Evolutionary conservation across 2,329 filamentous ascomycete species (phyloP), one percentile per base, ranked within the genome.

Genomic region (Diaporthe vaccinii): DNA sequence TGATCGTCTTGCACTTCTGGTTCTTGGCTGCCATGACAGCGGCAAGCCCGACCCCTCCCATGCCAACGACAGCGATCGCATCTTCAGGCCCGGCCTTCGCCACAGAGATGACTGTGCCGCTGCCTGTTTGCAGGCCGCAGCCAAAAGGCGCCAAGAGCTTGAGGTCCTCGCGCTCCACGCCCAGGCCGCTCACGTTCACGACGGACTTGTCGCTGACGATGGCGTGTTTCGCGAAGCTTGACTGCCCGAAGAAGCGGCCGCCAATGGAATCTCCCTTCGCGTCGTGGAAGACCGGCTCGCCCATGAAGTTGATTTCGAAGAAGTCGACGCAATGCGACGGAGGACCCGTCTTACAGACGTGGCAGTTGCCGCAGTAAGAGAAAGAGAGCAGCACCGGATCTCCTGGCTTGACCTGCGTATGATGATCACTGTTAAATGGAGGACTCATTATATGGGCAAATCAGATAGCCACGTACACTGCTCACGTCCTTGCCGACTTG

Each of bases 311-410:
- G 76, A 86, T 83, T 6, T 83, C 80, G 69, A 84, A 85, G 79
- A 88, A 90, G n/a, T 82, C 78, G 65, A 80, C 77, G 81, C 89
- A 91, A 79, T 90, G 86, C 0, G 86, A 86, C 0, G 85, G 84
- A 41, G 85, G 83, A 6, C 84, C 84, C 0, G 81, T 81, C n/a
- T 82, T 81, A 80, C 89, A 91, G 20, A 85, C 82, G n/a, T 85
- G 81, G 80, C 89, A 91, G 4, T 78, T 76, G 4, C 82, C 78
- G 80, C 87, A 89, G 74, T 83, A 85, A n/a, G 84, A 82, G 78
- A 87, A 89, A 22, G 86, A 87, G 6, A 88, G 80, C 20, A 89
- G 79, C 6, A 88, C 86, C 1, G 85, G 83, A 75, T 89, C 87
- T 46, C 86, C 87, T 39, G 82, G 76, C 67, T 84, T 80, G 20